These are phyloP conservation scores for Phytophthora fragariaefolia DNA, from an alignment of 352 stramenopile species.

Conservation along the genomic window DNA sequence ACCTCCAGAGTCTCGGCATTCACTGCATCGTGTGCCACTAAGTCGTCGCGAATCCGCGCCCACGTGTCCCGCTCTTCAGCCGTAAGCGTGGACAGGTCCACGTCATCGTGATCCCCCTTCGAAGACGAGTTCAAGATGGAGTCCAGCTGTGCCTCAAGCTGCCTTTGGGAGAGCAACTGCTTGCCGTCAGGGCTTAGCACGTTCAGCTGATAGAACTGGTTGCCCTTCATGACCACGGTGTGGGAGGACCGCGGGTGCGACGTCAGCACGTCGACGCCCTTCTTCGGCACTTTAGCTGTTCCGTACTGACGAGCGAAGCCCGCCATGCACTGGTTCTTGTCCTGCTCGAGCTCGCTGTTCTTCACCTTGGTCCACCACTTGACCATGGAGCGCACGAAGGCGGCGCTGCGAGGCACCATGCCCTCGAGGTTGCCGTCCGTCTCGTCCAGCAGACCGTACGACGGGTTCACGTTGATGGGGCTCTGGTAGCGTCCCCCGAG, in stretches of 20 bases:
- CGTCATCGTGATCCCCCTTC: conserved; percentile 54
- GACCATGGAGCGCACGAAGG: conserved; percentile 81
- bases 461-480: conserved; percentile 93
- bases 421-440: conserved; percentile 75
- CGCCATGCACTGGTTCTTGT: conserved; percentile 92
- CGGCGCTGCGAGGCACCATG: conserved; percentile 73
- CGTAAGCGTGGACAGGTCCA: conserved; percentile 82
- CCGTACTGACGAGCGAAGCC: conserved; percentile 89
- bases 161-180: conserved; percentile 75
- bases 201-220: conserved; percentile 86
- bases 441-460: conserved; percentile 86
- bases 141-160: conserved; percentile 70
- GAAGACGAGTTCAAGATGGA: conserved; percentile 67
- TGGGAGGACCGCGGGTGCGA: conserved; percentile 82
- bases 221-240: conserved; percentile 90
- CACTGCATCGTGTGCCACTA: conserved; percentile 70
- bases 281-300: conserved; percentile 83
- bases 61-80: conserved; percentile 88
- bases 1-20: conserved; percentile 75
- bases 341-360: conserved; percentile 86
- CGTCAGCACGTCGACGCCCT: conserved; percentile 73
- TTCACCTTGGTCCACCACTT: conserved; percentile 93
- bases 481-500: conserved; percentile 88
- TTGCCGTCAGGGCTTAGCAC: conserved; percentile 85
- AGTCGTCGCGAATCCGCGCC: conserved; percentile 75